Evolutionary conservation across 148 eudicot species (phyloP).

Genomic region (Rhododendron williamsianum): DNA sequence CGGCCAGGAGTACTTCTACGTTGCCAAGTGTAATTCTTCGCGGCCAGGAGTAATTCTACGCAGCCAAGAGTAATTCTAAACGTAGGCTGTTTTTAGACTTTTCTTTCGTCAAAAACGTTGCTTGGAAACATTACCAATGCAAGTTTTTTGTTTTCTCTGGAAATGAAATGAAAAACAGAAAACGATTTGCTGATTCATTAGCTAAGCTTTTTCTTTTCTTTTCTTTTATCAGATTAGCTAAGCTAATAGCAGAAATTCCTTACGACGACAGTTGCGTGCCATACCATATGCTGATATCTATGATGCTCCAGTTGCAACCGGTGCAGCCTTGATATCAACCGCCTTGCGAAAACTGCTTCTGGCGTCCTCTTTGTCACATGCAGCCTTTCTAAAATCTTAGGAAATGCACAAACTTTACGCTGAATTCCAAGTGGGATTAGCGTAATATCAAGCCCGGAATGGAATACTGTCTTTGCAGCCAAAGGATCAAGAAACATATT

Average conservation of each 20-base stretch:
- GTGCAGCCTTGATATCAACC: slow-evolving; percentile 43
- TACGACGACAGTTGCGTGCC: background rate
- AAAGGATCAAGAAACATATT: slow-evolving; percentile 85
- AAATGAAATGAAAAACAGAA: too few species aligned
- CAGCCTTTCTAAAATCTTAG: slow-evolving; percentile 29
- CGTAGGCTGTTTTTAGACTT: too few species aligned
- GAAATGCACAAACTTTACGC: slow-evolving; percentile 31
- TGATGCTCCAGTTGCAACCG: slow-evolving; percentile 32
- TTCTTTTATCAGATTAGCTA: too few species aligned
- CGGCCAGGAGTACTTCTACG: too few species aligned
- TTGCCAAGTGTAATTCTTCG: too few species aligned
- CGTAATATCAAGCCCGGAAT: slow-evolving; percentile 47
- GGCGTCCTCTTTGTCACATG: slow-evolving; percentile 40
- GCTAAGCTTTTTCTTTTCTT: background rate
- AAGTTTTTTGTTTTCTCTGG: too few species aligned
- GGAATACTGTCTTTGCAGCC: slow-evolving; percentile 65
- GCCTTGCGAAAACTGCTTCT: slow-evolving; percentile 44
- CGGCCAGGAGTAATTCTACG: too few species aligned
- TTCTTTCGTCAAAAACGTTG: too few species aligned
- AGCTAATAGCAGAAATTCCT: background rate
- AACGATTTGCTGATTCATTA: background rate
- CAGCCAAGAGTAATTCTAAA: too few species aligned
- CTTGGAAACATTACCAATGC: too few species aligned
- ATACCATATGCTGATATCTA: slow-evolving; percentile 77
- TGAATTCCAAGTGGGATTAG: slow-evolving; percentile 58